Evolutionary conservation across 345 rosid genomes (phyloP).

Genomic region (Bretschneidera sinensis): DNA sequence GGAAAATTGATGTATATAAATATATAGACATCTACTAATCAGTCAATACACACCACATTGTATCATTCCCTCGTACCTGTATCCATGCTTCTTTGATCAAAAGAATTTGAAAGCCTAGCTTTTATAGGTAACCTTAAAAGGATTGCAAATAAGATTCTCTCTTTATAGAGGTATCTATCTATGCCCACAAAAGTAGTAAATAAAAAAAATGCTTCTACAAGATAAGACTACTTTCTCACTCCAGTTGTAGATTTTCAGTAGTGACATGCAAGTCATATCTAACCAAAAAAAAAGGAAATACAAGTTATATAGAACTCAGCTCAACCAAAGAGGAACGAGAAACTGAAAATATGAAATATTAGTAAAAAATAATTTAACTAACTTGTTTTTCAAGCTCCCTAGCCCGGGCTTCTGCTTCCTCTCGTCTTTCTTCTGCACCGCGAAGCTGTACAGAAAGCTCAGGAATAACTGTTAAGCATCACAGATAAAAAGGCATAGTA

Average conservation of each 20-base stretch:
- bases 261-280: background rate
- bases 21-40: no score
- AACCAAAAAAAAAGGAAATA: no score
- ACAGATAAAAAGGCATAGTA: constrained; percentile 13
- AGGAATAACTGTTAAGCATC: constrained; percentile 21
- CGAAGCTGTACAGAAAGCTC: constrained; percentile 53
- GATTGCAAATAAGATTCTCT: background rate
- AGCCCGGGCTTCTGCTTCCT: constrained; percentile 91
- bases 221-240: background rate
- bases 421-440: constrained; percentile 67
- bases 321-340: background rate
- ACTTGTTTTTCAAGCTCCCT: constrained; percentile 99
- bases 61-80: background rate
- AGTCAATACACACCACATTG: no score
- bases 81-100: background rate
- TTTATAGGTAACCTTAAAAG: background rate
- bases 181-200: background rate
- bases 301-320: background rate
- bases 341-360: constrained; percentile 6
- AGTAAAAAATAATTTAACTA: background rate
- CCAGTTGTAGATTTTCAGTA: background rate
- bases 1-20: no score
- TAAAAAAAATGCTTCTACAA: background rate
- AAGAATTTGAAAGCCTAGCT: constrained; percentile 2
- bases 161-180: background rate